Conservation (phyloP, 371 early-diverging fungal genomes). For the Lichtheimia ramosa region DNA sequence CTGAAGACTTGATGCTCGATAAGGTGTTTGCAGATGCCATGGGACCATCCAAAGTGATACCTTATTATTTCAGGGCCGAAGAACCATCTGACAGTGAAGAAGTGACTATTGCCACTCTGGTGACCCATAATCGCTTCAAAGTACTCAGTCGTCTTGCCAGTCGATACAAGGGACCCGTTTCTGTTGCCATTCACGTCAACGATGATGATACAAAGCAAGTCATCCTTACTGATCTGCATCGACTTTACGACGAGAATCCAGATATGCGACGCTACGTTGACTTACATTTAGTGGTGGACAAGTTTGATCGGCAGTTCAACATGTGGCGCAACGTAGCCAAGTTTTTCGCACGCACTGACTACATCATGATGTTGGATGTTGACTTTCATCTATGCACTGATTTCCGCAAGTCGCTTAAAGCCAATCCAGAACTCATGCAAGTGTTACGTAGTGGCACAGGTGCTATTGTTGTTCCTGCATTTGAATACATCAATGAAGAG, state of each 20-base stretch:
- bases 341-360: slow-evolving; percentile 53
- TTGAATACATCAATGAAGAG: slow-evolving; percentile 41
- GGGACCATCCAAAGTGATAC: slow-evolving; percentile 43
- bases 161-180: slow-evolving; percentile 55
- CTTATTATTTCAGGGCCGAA: slow-evolving; percentile 57
- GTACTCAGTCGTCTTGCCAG: slow-evolving; percentile 54
- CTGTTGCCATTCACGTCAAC: slow-evolving; percentile 49
- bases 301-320: slow-evolving; percentile 53
- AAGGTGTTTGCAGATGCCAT: slow-evolving; percentile 38
- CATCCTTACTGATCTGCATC: slow-evolving; percentile 24
- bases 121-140: slow-evolving; percentile 55
- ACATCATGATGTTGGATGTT: slow-evolving; percentile 60
- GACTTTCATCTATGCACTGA: slow-evolving; percentile 55
- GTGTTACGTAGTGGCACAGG: slow-evolving; percentile 29
- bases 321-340: slow-evolving; percentile 60
- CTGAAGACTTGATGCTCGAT: slow-evolving; percentile 42
- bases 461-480: slow-evolving; percentile 56
- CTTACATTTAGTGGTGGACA: slow-evolving; percentile 51
- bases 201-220: slow-evolving; percentile 47
- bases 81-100: slow-evolving; percentile 49
- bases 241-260: slow-evolving; percentile 25
- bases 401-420: slow-evolving; percentile 32
- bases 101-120: slow-evolving; percentile 61
- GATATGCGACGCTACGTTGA: slow-evolving; percentile 45
- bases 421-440: slow-evolving; percentile 31